A percentile compares a stretch with the other conserved stretches of the same genome.
Evolutionary conservation across 2,329 filamentous ascomycete species (phyloP).

Genomic region (Aureobasidium melanogenum): DNA sequence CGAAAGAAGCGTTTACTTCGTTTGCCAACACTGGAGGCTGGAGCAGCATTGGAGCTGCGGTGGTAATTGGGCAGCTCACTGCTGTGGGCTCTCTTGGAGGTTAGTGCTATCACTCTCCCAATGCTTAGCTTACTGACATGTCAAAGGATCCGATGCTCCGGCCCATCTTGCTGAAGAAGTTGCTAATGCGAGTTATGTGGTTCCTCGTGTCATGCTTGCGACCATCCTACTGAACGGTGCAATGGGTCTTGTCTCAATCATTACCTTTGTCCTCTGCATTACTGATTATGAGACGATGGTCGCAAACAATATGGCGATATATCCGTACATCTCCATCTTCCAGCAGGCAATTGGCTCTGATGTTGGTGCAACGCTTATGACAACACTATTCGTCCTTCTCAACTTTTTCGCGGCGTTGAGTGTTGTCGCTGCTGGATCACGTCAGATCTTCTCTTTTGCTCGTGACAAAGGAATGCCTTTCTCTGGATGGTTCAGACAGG

Average conservation of each 20-base stretch:
- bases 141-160: slow-evolving; percentile 18
- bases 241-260: slow-evolving; percentile 32
- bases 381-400: slow-evolving; percentile 33
- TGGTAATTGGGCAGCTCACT: slow-evolving; percentile 13
- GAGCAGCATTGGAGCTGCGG: slow-evolving; percentile 23
- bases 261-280: slow-evolving; percentile 31
- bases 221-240: slow-evolving; percentile 33
- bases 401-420: slow-evolving; percentile 27
- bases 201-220: slow-evolving; percentile 33
- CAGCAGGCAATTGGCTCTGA: slow-evolving; percentile 19
- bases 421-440: slow-evolving; percentile 32
- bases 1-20: slow-evolving; percentile 37
- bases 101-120: slow-evolving; percentile 31
- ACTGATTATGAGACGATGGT: slow-evolving; percentile 26
- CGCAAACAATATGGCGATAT: slow-evolving; percentile 27
- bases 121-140: slow-evolving; percentile 26
- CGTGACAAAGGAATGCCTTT: slow-evolving; percentile 31
- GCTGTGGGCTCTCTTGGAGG: slow-evolving; percentile 12
- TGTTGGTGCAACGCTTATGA: slow-evolving; percentile 25
- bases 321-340: slow-evolving; percentile 16
- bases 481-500: slow-evolving; percentile 21
- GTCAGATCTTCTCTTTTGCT: slow-evolving; percentile 36
- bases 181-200: slow-evolving; percentile 22
- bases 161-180: slow-evolving; percentile 24
- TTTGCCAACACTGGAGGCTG: slow-evolving; percentile 41